phyloP scores from a whole-genome alignment of 2,329 filamentous ascomycete genomes.

The Mariannaea elegans region DNA sequence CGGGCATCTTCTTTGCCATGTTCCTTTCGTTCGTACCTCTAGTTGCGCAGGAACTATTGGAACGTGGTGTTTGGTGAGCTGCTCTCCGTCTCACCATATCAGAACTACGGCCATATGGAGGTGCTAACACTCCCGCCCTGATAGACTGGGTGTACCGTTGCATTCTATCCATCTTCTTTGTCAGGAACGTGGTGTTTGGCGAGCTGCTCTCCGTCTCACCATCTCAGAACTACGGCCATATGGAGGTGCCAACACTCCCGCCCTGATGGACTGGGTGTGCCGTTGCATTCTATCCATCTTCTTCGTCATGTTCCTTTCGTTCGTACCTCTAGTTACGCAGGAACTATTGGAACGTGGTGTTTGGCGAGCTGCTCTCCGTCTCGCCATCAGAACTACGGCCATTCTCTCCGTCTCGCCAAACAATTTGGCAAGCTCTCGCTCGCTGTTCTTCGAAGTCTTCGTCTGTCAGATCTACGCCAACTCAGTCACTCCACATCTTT shows the following conservation, averaged over 20 bases:
- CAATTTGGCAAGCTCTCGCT: conserved; percentile 94
- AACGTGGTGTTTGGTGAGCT: too few relatives aligned
- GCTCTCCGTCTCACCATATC: too few relatives aligned
- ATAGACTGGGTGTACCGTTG: too few relatives aligned
- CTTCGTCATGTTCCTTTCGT: conserved; percentile 98
- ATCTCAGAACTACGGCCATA: too few relatives aligned
- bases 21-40: conserved; percentile 97
- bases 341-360: conserved; percentile 95
- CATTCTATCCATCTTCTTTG: too few relatives aligned
- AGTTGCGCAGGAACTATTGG: conserved; percentile 93
- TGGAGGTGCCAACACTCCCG: conserved; percentile 86
- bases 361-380: conserved; percentile 89
- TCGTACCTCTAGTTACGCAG: conserved; percentile 91
- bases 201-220: too few relatives aligned
- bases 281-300: conserved; percentile 96
- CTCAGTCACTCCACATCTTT: conserved; percentile 90
- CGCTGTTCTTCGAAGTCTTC: conserved; percentile 97
- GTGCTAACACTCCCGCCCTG: too few relatives aligned
- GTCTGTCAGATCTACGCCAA: conserved; percentile 99
- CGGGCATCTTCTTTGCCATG: too few relatives aligned
- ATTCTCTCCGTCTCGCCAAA: conserved; percentile 92
- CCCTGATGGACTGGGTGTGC: conserved; percentile 91
- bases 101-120: too few relatives aligned
- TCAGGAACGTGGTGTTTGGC: too few relatives aligned
- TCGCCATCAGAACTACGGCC: too few relatives aligned